These are phyloP conservation scores for Candida alai DNA, from an alignment of 805 yeast species.

Conservation along the genomic window DNA sequence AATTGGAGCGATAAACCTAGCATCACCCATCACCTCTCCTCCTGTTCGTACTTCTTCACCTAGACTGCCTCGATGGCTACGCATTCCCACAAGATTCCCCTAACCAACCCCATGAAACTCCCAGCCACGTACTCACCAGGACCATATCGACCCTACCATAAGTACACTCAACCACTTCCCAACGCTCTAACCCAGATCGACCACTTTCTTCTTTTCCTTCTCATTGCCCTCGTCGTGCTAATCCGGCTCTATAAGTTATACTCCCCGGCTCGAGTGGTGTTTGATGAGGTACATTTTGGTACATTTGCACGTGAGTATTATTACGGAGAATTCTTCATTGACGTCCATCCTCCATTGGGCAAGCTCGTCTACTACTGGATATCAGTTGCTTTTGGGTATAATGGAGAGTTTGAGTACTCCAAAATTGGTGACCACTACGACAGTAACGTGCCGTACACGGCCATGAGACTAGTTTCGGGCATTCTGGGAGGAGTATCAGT, in stretches of 20 bases:
- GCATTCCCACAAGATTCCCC: too few relatives aligned
- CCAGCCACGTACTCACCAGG: slow-evolving; percentile 34
- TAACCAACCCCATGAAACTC: background rate
- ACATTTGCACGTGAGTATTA: slow-evolving; percentile 42
- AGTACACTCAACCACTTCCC: slow-evolving; percentile 9
- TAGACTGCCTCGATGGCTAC: too few relatives aligned
- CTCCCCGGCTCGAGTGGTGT: slow-evolving; percentile 39
- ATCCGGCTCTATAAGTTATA: slow-evolving; percentile 32
- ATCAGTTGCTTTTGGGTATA: slow-evolving; percentile 50
- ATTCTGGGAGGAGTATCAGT: slow-evolving; percentile 51
- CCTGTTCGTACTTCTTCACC: too few relatives aligned
- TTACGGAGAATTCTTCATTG: slow-evolving; percentile 60
- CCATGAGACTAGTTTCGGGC: slow-evolving; percentile 57
- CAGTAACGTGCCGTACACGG: slow-evolving; percentile 41
- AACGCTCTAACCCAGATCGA: slow-evolving; percentile 13
- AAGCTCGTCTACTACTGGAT: slow-evolving; percentile 55
- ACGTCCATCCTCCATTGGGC: slow-evolving; percentile 70
- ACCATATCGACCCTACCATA: slow-evolving; percentile 21
- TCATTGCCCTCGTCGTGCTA: slow-evolving; percentile 21
- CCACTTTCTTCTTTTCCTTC: slow-evolving; percentile 16
- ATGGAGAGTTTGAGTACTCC: slow-evolving; percentile 37
- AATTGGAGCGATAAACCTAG: too few relatives aligned
- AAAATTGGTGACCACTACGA: slow-evolving; percentile 41
- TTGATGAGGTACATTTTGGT: slow-evolving; percentile 46
- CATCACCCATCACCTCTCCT: too few relatives aligned